A percentile compares a stretch with the other conserved stretches of the same genome.
Evolutionary conservation across 208 protist species (phyloP).

Genomic region (Herpetomonas muscarum): DNA sequence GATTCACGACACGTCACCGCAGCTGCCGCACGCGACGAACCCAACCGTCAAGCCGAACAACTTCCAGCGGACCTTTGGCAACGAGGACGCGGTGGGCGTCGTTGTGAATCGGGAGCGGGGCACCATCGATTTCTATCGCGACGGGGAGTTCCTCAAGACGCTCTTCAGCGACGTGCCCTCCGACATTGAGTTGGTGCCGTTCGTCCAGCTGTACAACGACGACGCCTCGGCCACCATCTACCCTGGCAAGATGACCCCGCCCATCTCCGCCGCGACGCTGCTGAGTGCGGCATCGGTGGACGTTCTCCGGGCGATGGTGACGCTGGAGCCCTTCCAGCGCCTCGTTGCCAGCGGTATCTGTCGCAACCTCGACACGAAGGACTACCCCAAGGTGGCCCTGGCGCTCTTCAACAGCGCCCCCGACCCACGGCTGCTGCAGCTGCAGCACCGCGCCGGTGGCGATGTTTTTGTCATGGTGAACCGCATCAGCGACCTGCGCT

Average conservation of each 20-base stretch:
- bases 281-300: conserved; percentile 80
- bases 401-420: conserved; percentile 79
- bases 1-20: conserved; percentile 85
- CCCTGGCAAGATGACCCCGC: conserved; percentile 73
- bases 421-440: conserved; percentile 72
- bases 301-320: conserved; percentile 84
- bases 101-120: conserved; percentile 71
- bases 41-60: conserved; percentile 86
- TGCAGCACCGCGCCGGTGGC: conserved; percentile 51
- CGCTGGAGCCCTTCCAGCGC: conserved; percentile 70
- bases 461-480: conserved; percentile 56
- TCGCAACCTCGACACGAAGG: conserved; percentile 51
- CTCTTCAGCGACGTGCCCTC: conserved; percentile 80
- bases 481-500: conserved; percentile 61
- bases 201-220: conserved; percentile 92
- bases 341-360: conserved; percentile 66
- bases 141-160: conserved; percentile 79
- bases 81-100: conserved; percentile 74
- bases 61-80: conserved; percentile 86
- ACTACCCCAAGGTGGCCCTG: conserved; percentile 71
- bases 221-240: conserved; percentile 68
- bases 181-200: conserved; percentile 81
- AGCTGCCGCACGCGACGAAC: conserved; percentile 87
- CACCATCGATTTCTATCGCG: conserved; percentile 82
- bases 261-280: conserved; percentile 68